Conservation (phyloP, 148 eudicot genomes). For the Dysphania ambrosioides region DNA sequence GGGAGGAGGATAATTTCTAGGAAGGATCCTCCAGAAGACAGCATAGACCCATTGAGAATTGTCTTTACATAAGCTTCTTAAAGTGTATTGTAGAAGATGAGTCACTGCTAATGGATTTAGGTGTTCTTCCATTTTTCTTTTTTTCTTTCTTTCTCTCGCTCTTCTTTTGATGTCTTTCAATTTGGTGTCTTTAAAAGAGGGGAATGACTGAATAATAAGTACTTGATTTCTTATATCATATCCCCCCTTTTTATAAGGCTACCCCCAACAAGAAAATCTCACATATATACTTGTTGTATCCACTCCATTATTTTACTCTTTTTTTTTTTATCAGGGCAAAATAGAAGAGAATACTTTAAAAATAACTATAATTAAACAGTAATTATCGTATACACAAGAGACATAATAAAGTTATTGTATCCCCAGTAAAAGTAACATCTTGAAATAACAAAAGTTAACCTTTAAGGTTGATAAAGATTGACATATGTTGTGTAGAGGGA, state of each 20-base stretch:
- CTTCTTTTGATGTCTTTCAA: background rate
- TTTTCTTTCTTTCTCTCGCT: conserved; percentile 15
- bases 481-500: no score
- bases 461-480: no score
- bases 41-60: conserved; percentile 99
- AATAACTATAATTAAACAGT: no score
- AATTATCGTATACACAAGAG: no score
- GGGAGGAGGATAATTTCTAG: conserved; percentile 96
- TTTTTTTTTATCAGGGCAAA: no score
- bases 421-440: no score
- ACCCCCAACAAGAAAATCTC: conserved; percentile 24
- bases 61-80: conserved; percentile 82
- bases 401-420: no score
- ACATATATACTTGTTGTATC: conserved; percentile 21
- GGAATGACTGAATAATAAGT: no score
- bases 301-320: background rate
- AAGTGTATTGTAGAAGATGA: conserved; percentile 97
- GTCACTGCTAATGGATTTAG: conserved; percentile 71
- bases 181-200: conserved; percentile 11
- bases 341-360: no score
- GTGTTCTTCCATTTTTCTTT: conserved; percentile 71
- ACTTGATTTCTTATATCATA: conserved; percentile 13
- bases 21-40: conserved; percentile 96
- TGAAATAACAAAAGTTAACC: no score
- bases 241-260: conserved; percentile 22